Evolutionary conservation across 306 rosid genomes (phyloP).

Genomic region (Clitoria ternatea): DNA sequence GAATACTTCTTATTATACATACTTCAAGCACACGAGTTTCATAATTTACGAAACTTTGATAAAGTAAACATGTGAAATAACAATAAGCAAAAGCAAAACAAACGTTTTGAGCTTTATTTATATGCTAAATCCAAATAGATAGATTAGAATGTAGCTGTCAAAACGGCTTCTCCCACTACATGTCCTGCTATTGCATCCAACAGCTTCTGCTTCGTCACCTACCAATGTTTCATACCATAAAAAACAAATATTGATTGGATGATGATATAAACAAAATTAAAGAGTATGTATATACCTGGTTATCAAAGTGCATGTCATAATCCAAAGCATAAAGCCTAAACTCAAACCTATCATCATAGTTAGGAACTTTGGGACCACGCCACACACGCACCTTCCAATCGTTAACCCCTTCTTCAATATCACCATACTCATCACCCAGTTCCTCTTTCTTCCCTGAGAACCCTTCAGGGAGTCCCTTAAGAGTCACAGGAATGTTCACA

Average conservation of each 20-base stretch:
- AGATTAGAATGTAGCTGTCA: conserved; percentile 1
- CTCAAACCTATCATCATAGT: conserved; percentile 26
- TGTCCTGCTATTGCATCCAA: conserved; percentile 24
- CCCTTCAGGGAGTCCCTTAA: conserved; percentile 17
- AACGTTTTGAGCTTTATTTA: background rate
- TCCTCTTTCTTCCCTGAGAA: conserved; percentile 16
- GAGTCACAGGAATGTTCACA: conserved; percentile 18
- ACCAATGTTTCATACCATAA: background rate
- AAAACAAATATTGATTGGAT: background rate
- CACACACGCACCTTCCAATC: conserved; percentile 25
- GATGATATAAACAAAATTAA: background rate
- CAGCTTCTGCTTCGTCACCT: conserved; percentile 26
- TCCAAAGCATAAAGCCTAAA: conserved; percentile 26
- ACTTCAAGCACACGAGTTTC: background rate
- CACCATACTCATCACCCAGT: background rate
- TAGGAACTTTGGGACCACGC: conserved; percentile 24
- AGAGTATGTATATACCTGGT: background rate
- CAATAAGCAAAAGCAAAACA: background rate
- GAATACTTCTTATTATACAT: too few relatives aligned
- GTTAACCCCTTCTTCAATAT: conserved; percentile 29
- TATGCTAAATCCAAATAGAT: background rate
- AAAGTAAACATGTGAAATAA: background rate
- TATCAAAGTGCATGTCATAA: background rate
- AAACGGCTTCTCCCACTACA: conserved; percentile 11
- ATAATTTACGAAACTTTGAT: background rate